Conservation (phyloP, 345 rosid genomes). For the Bretschneidera sinensis region DNA sequence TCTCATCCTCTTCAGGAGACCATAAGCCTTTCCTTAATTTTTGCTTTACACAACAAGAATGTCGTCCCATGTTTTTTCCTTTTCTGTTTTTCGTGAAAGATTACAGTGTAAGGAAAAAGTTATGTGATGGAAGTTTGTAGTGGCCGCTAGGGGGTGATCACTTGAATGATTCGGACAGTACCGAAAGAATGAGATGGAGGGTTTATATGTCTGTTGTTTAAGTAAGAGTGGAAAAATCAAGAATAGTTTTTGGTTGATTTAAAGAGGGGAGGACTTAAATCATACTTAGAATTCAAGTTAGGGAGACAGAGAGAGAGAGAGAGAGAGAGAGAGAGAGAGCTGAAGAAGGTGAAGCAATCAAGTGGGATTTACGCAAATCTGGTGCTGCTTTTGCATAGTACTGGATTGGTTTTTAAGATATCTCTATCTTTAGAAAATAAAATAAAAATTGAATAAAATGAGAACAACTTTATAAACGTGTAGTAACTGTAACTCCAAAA, state of each 20-base stretch:
- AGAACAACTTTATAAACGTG: too few species aligned
- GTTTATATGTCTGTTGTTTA: slow-evolving; percentile 2
- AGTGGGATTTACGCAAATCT: slow-evolving; percentile 63
- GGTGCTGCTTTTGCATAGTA: slow-evolving; percentile 43
- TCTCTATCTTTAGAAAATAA: slow-evolving; percentile 11
- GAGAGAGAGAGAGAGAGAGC: slow-evolving; percentile 17
- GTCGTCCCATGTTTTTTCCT: slow-evolving; percentile 39
- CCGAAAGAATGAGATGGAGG: slow-evolving; percentile 10
- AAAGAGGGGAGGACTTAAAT: slow-evolving; percentile 27
- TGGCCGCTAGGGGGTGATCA: too few species aligned
- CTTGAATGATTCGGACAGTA: slow-evolving; percentile 11
- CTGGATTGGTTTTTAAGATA: slow-evolving; percentile 57
- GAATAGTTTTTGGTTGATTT: slow-evolving; percentile 23
- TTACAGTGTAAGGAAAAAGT: neutral
- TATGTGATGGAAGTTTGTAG: slow-evolving; percentile 1
- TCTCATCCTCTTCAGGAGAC: slow-evolving; percentile 82
- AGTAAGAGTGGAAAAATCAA: slow-evolving; percentile 9
- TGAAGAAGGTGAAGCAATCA: slow-evolving; percentile 52
- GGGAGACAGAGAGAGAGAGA: too few species aligned
- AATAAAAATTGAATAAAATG: too few species aligned
- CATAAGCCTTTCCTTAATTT: slow-evolving; percentile 64
- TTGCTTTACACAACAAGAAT: slow-evolving; percentile 53
- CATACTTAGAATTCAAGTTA: slow-evolving; percentile 59
- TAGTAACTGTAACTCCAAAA: too few species aligned
- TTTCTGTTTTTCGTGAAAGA: neutral